These are phyloP conservation scores for Apophysomyces variabilis DNA, from an alignment of 371 early-diverging fungal genomes.

Conservation along the genomic window DNA sequence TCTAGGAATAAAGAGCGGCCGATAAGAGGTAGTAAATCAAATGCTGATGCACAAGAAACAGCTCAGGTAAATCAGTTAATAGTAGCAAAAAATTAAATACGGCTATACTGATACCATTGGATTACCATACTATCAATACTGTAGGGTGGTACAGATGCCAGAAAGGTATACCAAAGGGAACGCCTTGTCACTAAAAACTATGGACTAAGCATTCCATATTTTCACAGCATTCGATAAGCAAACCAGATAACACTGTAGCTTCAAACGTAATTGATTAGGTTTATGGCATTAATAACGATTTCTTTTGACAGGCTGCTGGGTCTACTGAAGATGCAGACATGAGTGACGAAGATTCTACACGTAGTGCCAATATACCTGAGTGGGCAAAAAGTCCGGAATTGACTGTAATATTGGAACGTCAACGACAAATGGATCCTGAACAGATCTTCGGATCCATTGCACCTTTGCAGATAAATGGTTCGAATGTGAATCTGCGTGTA, in stretches of 20 bases:
- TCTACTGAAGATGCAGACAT: not conserved
- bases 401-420: not conserved
- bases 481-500: not conserved
- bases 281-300: not conserved
- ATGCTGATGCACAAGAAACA: no score
- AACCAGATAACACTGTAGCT: not conserved
- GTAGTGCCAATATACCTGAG: not conserved
- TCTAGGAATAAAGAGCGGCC: no score
- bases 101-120: no score
- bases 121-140: no score
- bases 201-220: not conserved
- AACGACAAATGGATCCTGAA: slow-evolving; percentile 6
- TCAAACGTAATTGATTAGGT: not conserved
- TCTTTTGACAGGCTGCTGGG: not conserved
- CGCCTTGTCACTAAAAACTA: no score
- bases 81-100: no score
- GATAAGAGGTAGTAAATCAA: not conserved
- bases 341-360: not conserved
- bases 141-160: no score
- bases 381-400: slow-evolving; percentile 14
- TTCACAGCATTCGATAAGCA: not conserved
- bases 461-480: slow-evolving; percentile 15
- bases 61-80: no score
- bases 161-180: no score
- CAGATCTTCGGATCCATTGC: slow-evolving; percentile 11